Evolutionary conservation across 177 flowering plant species (phyloP).

Genomic region (Telopea speciosissima): DNA sequence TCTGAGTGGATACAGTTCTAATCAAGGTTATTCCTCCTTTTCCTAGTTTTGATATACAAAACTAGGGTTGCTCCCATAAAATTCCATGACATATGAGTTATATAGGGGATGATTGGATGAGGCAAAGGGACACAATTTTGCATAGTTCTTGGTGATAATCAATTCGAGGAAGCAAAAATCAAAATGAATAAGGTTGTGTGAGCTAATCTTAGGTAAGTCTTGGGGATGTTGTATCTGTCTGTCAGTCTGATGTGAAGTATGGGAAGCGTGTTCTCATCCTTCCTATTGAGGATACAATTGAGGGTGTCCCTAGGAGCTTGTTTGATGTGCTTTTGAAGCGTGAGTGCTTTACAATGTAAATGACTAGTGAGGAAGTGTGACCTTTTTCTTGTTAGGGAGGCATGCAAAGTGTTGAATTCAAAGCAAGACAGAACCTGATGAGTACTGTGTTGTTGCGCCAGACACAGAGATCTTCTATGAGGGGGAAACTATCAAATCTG

Average conservation of each 20-base stretch:
- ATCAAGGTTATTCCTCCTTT: no score
- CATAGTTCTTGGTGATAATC: constrained; percentile 10
- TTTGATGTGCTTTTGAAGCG: constrained; percentile 8
- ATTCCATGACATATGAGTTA: neutral
- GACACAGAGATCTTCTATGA: constrained; percentile 69
- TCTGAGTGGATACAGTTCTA: constrained; percentile 29
- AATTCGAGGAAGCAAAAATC: constrained; percentile 7
- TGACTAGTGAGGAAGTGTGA: constrained; percentile 66
- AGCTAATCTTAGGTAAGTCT: constrained; percentile 7
- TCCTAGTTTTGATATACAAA: no score
- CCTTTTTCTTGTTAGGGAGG: constrained; percentile 59
- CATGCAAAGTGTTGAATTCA: constrained; percentile 64
- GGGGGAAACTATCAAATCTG: constrained; percentile 43
- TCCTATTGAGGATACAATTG: constrained; percentile 9
- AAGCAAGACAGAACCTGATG: constrained; percentile 63
- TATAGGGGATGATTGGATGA: neutral
- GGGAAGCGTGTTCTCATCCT: constrained; percentile 10
- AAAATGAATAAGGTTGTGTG: constrained; percentile 13
- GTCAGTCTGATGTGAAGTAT: constrained; percentile 12
- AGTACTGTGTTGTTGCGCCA: constrained; percentile 58
- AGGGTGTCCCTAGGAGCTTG: constrained; percentile 4
- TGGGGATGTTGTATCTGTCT: constrained; percentile 11
- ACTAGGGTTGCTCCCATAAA: no score
- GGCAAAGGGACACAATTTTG: constrained; percentile 7
- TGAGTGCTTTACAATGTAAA: constrained; percentile 13